Conservation (phyloP, 2,329 filamentous ascomycete species). For the Xylaria sp. region DNA sequence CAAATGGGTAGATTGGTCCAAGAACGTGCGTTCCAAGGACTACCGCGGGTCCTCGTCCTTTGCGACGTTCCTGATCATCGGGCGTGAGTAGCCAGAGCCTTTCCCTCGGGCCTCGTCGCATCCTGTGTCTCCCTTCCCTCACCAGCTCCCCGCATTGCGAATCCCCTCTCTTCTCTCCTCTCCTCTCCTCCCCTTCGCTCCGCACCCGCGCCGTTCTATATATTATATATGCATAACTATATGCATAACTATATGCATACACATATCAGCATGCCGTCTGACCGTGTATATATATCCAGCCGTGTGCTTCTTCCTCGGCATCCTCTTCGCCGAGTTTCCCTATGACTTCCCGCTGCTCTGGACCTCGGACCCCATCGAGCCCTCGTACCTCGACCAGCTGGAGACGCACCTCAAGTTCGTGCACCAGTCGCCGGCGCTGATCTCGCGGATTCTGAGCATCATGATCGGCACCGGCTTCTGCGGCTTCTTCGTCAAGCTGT, state of each 20-base stretch:
- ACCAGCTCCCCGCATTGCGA: slow-evolving; percentile 16
- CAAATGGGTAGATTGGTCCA: slow-evolving; percentile 63
- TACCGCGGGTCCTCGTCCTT: slow-evolving; percentile 77
- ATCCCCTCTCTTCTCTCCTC: neutral
- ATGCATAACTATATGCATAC: neutral
- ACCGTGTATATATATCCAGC: slow-evolving; percentile 59
- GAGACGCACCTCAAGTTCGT: slow-evolving; percentile 92
- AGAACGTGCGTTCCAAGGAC: slow-evolving; percentile 67
- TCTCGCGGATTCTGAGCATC: slow-evolving; percentile 93
- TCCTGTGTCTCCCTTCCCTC: neutral
- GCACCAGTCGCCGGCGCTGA: slow-evolving; percentile 89
- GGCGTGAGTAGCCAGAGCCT: slow-evolving; percentile 71
- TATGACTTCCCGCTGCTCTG: slow-evolving; percentile 95
- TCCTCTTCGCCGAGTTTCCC: slow-evolving; percentile 95
- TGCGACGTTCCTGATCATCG: slow-evolving; percentile 96
- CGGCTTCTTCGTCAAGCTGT: slow-evolving; percentile 93
- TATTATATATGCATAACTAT: neutral
- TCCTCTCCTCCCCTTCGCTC: neutral
- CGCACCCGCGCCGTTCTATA: neutral
- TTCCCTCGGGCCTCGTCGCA: neutral
- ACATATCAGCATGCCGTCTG: neutral
- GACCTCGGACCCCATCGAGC: slow-evolving; percentile 72
- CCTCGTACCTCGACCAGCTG: slow-evolving; percentile 81
- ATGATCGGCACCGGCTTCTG: slow-evolving; percentile 87
- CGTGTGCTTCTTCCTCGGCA: slow-evolving; percentile 96